Conservation (phyloP, 345 rosid species). For the Eucalyptus caleyi region DNA sequence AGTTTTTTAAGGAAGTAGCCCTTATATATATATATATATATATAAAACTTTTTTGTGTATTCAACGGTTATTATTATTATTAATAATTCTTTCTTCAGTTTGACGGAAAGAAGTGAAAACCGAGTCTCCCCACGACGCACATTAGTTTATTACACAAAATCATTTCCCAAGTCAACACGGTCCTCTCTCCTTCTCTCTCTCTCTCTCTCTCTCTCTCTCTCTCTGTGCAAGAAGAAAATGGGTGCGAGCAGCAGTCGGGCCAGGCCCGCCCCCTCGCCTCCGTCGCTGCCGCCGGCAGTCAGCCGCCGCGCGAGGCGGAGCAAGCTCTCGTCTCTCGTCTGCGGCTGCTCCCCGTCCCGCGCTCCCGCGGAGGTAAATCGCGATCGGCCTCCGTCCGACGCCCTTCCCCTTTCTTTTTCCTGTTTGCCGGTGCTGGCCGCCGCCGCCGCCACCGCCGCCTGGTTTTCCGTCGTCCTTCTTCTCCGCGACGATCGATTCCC, state of each 20-base stretch:
- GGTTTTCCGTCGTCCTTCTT: background rate
- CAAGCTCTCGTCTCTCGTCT: slow-evolving; percentile 22
- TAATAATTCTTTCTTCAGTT: background rate
- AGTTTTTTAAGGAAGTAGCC: no score
- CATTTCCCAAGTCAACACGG: background rate
- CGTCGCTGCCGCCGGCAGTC: slow-evolving; percentile 2
- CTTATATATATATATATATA: background rate
- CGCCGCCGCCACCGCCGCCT: no score
- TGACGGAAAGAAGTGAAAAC: background rate
- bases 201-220: background rate
- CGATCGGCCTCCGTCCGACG: background rate
- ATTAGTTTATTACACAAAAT: background rate
- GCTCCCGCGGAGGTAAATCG: slow-evolving; percentile 26
- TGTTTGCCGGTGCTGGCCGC: background rate
- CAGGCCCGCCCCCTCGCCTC: background rate
- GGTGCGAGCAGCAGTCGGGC: background rate
- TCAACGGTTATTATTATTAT: background rate
- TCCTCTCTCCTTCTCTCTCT: background rate
- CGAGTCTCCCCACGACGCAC: background rate
- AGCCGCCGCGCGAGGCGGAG: slow-evolving; percentile 15
- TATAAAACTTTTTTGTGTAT: no score
- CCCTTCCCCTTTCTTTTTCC: background rate
- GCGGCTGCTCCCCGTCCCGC: slow-evolving; percentile 40
- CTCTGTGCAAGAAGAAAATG: background rate
- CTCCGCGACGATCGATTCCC: background rate